Evolutionary conservation across 2,329 filamentous ascomycete genomes (phyloP).

Genomic region (Fusarium subtropicale): DNA sequence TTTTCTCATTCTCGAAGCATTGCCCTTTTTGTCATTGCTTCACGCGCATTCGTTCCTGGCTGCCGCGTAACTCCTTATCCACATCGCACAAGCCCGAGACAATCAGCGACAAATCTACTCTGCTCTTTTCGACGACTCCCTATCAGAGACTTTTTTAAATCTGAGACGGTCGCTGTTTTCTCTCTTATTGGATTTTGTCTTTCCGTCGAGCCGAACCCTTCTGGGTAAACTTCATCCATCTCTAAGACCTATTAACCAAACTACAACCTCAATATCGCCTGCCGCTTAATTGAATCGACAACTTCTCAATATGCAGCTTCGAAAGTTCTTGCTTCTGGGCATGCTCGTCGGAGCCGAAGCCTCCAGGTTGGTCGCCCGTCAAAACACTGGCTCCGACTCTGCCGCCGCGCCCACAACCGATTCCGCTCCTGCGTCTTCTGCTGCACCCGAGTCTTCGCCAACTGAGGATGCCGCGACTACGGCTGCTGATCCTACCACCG

Average conservation of each 20-base stretch:
- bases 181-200: slow-evolving; percentile 34
- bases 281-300: slow-evolving; percentile 31
- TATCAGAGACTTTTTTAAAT: slow-evolving; percentile 21
- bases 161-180: slow-evolving; percentile 39
- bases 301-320: slow-evolving; percentile 42
- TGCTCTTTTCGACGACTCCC: slow-evolving; percentile 21
- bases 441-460: slow-evolving; percentile 8
- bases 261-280: slow-evolving; percentile 17
- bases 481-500: slow-evolving; percentile 21
- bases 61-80: slow-evolving; percentile 35
- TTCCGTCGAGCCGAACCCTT: slow-evolving; percentile 24
- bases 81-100: slow-evolving; percentile 35
- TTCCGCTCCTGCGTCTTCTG: slow-evolving; percentile 13
- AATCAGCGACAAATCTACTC: slow-evolving; percentile 32
- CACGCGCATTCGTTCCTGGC: slow-evolving; percentile 17
- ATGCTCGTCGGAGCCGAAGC: slow-evolving; percentile 44
- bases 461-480: slow-evolving; percentile 18
- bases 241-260: slow-evolving; percentile 11
- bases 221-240: slow-evolving; percentile 29
- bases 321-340: slow-evolving; percentile 42
- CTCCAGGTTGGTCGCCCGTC: slow-evolving; percentile 30
- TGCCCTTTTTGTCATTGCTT: slow-evolving; percentile 10
- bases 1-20: background rate
- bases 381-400: slow-evolving; percentile 21
- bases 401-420: slow-evolving; percentile 4